These are phyloP conservation scores for Zymoseptoria ardabiliae DNA, from an alignment of 2,329 filamentous ascomycete species.

Conservation along the genomic window DNA sequence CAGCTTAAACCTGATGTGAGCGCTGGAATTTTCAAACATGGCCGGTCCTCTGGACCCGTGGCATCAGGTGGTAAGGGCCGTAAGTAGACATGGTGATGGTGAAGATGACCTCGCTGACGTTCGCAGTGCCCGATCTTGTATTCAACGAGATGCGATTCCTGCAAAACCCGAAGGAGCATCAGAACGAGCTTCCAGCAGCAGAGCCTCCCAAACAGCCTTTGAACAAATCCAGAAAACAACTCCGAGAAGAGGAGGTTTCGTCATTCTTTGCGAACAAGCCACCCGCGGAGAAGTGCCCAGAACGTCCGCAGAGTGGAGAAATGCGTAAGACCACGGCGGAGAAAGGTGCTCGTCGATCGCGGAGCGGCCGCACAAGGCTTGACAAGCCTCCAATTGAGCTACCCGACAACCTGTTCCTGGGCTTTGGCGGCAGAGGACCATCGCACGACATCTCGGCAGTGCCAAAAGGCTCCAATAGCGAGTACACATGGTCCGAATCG, in stretches of 20 bases:
- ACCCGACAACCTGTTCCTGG: slow-evolving; percentile 31
- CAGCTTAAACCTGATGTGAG: slow-evolving; percentile 38
- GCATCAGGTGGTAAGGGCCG: slow-evolving; percentile 33
- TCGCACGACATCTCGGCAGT: slow-evolving; percentile 10
- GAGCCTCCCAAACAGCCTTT: slow-evolving; percentile 26
- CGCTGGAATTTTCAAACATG: slow-evolving; percentile 44
- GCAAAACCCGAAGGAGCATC: slow-evolving; percentile 29
- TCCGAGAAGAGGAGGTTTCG: slow-evolving; percentile 38
- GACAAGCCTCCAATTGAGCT: slow-evolving; percentile 24
- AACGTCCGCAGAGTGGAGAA: not conserved
- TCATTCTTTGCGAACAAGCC: slow-evolving; percentile 36
- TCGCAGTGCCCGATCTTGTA: slow-evolving; percentile 44
- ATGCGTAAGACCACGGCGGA: not conserved
- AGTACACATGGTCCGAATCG: slow-evolving; percentile 39
- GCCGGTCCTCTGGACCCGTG: slow-evolving; percentile 40
- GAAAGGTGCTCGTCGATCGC: not conserved
- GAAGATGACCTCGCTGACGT: slow-evolving; percentile 8
- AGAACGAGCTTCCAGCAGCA: slow-evolving; percentile 17
- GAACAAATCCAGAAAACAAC: slow-evolving; percentile 26
- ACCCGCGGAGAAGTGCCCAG: slow-evolving; percentile 6
- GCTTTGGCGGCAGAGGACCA: slow-evolving; percentile 31
- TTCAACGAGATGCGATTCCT: slow-evolving; percentile 47
- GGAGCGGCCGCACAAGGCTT: slow-evolving; percentile 1
- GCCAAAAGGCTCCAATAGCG: slow-evolving; percentile 26
- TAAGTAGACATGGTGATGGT: slow-evolving; percentile 29